Conservation (phyloP, 2,329 filamentous ascomycete species). For the Didymosphaeria variabile region DNA sequence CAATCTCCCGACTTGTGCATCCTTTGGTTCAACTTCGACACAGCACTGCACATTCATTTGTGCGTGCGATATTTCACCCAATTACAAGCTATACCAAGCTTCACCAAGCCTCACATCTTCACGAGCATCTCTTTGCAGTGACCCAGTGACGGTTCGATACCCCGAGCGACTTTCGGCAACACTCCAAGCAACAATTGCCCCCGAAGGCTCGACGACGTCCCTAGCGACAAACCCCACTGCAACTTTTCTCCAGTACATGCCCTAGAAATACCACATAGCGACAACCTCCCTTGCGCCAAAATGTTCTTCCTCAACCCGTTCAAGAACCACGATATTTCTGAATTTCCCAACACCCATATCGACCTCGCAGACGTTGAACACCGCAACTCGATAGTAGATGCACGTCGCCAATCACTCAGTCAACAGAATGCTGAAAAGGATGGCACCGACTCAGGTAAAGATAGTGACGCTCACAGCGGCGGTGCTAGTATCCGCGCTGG, state of each 20-base stretch:
- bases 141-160: slow-evolving; percentile 29
- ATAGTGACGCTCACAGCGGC: slow-evolving; percentile 38
- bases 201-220: slow-evolving; percentile 14
- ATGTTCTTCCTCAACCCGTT: slow-evolving; percentile 60
- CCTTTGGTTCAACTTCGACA: background rate
- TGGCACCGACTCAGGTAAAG: slow-evolving; percentile 37
- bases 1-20: background rate
- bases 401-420: slow-evolving; percentile 25
- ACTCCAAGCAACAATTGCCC: slow-evolving; percentile 15
- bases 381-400: slow-evolving; percentile 40
- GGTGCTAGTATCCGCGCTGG: slow-evolving; percentile 22
- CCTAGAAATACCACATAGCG: background rate
- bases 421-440: slow-evolving; percentile 39
- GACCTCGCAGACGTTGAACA: slow-evolving; percentile 58
- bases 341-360: slow-evolving; percentile 61
- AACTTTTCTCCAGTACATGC: background rate
- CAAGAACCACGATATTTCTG: slow-evolving; percentile 59
- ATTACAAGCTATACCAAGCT: slow-evolving; percentile 31
- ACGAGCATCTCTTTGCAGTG: slow-evolving; percentile 31
- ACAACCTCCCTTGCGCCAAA: slow-evolving; percentile 27
- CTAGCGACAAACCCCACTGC: slow-evolving; percentile 24
- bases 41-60: background rate
- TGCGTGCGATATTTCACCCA: slow-evolving; percentile 18
- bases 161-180: slow-evolving; percentile 15
- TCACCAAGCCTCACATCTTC: slow-evolving; percentile 30